Percentiles rank a stretch among this genome's conserved stretches.
phyloP scores from a whole-genome alignment of 2,329 filamentous ascomycete species.

The Penicillium sp. region DNA sequence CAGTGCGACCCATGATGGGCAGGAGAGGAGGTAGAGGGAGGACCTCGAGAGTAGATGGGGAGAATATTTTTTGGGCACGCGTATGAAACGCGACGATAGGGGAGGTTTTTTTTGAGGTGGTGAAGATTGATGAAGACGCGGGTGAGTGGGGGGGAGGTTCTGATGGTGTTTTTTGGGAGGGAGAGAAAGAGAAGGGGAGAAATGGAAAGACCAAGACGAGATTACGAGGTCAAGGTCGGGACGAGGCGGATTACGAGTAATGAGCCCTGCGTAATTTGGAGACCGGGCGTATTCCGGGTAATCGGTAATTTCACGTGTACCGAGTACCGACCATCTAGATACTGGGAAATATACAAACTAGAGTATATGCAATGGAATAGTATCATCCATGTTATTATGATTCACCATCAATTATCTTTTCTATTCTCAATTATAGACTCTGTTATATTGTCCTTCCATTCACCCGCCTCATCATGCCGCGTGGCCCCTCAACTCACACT shows the following conservation, averaged over 20 bases:
- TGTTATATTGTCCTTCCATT: not conserved
- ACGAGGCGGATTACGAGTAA: conserved; percentile 20
- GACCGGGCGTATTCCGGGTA: conserved; percentile 23
- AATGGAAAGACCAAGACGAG: conserved; percentile 34
- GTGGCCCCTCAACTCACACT: not conserved
- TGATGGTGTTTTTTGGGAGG: conserved; percentile 24
- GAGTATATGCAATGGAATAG: not conserved
- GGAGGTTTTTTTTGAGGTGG: conserved; percentile 7
- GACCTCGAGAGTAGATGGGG: conserved; percentile 13
- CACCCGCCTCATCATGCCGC: not conserved
- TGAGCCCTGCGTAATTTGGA: conserved; percentile 31
- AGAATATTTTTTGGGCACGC: not conserved
- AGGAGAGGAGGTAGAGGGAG: conserved; percentile 29
- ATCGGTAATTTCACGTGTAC: conserved; percentile 12
- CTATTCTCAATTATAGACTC: not conserved
- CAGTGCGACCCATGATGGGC: conserved; percentile 56
- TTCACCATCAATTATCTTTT: not conserved
- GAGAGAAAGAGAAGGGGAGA: conserved; percentile 22
- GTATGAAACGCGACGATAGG: conserved; percentile 31
- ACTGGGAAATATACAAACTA: no score
- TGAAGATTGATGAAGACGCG: conserved; percentile 8
- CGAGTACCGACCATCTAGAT: conserved; percentile 1
- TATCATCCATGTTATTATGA: not conserved
- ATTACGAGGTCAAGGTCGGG: conserved; percentile 22
- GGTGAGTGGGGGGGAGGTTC: conserved; percentile 20